A percentile compares a stretch with the other conserved stretches of the same genome.
Evolutionary conservation across 2,329 filamentous ascomycete genomes (phyloP).

Genomic region (Fusarium illudens): DNA sequence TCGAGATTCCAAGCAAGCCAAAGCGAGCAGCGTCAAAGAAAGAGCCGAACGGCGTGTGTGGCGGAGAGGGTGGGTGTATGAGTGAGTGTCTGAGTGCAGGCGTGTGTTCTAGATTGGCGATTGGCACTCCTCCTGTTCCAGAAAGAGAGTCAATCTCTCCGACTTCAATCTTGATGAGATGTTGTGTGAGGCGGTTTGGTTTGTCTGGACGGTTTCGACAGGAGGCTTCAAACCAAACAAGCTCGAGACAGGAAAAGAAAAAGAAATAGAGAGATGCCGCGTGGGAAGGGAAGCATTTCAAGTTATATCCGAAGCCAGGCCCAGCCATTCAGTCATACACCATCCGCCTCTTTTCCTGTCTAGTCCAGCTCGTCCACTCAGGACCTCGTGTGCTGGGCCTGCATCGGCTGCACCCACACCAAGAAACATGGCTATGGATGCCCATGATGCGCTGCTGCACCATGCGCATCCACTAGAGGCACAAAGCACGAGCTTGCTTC

Average conservation of each 20-base stretch:
- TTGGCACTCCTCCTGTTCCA: background rate
- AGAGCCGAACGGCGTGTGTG: background rate
- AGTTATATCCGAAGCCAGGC: slow-evolving; percentile 25
- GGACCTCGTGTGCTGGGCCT: slow-evolving; percentile 17
- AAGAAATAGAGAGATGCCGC: background rate
- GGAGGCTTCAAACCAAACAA: background rate
- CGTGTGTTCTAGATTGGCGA: background rate
- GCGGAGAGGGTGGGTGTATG: background rate
- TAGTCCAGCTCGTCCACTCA: slow-evolving; percentile 23
- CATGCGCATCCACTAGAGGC: background rate
- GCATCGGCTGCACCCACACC: slow-evolving; percentile 25
- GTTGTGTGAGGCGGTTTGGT: background rate
- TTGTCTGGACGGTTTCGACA: background rate
- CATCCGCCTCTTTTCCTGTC: slow-evolving; percentile 24
- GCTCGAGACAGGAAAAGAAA: background rate
- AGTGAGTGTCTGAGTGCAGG: background rate
- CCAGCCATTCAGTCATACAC: slow-evolving; percentile 21
- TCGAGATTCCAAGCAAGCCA: slow-evolving; percentile 8
- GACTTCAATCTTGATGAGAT: background rate
- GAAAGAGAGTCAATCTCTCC: background rate
- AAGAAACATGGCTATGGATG: slow-evolving; percentile 25
- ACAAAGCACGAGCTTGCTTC: slow-evolving; percentile 2
- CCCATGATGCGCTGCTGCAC: slow-evolving; percentile 15
- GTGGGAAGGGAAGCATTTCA: slow-evolving; percentile 25
- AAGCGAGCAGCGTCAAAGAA: background rate